Base-by-base conservation (phyloP, 495 filamentous ascomycete genomes). In the Hypoxylon crocopeplum region DNA sequence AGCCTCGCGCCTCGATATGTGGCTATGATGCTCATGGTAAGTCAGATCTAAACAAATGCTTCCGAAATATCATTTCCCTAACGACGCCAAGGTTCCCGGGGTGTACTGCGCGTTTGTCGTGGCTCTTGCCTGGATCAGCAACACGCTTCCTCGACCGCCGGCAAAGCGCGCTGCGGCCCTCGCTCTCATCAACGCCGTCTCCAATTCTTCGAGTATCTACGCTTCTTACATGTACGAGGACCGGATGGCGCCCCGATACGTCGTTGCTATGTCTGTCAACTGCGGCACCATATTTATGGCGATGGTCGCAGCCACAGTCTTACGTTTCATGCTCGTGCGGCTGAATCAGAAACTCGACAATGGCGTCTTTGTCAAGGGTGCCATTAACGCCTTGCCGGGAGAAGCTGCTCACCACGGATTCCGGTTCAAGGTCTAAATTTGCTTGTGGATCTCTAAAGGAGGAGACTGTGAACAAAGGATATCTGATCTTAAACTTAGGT, bases 151-250 rank as follows among this genome's bases (percentile, higher is more conserved):
- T 2, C 84, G 92, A n/a, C 91, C 92, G 1, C 90, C 88, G 0
- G 85, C 88, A 0, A 96, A 96, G 74, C 86, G 90, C 51, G 90
- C 91, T 1, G 91, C 90, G 1, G 89, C 89, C 0, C 72, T 93
- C 1, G 92, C 91, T 7, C 82, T 84, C 55, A 91, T 93, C 69
- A 96, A 96, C 62, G 88, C 89, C 4, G 80, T 93, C 16, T 83
- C 82, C n/a, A 94, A 93, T 65, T 75, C 79, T 10, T 82, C 82
- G 40, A 84, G 79, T 46, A 93, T 94, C 66, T 94, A 90, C 65
- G 88, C 88, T 1, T 82, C 78, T 42, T 94, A 92, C 63, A 82
- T 93, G 82, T 77, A 75, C 63, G 75, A 69, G 39, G 72, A 68
- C 30, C 68, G 62, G 24, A 75, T 73, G 49, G 71, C 61, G 7